These are phyloP conservation scores for Antarctomyces pellizariae DNA, from an alignment of 495 filamentous ascomycete genomes.

Conservation along the genomic window DNA sequence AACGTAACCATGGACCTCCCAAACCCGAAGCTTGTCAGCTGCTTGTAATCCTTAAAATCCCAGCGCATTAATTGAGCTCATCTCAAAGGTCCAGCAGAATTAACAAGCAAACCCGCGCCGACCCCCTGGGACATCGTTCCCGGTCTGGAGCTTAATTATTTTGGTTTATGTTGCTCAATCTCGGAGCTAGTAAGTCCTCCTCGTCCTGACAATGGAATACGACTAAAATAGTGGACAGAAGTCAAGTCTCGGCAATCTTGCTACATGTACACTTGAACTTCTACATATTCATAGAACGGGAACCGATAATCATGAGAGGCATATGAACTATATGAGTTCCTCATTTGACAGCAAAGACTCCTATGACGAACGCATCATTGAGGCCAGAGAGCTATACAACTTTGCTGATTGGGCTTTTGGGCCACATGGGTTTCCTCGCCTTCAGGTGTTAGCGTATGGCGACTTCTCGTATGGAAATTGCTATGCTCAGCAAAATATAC, in stretches of 20 bases:
- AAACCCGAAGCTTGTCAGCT: too few relatives aligned
- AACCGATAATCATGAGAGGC: neutral
- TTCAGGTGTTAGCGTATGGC: conserved; percentile 4
- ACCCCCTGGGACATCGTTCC: neutral
- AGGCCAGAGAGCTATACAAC: neutral
- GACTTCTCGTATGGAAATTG: conserved; percentile 3
- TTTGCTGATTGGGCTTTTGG: conserved; percentile 5
- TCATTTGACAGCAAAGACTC: too few relatives aligned
- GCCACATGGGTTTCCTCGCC: conserved; percentile 2
- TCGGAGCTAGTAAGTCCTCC: conserved; percentile 1
- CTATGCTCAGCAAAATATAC: conserved; percentile 2
- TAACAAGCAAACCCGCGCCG: neutral
- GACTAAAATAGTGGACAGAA: neutral
- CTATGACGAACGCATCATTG: too few relatives aligned
- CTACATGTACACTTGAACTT: neutral
- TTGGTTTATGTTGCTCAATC: conserved; percentile 1
- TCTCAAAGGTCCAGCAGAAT: too few relatives aligned
- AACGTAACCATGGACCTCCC: too few relatives aligned
- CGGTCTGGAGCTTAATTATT: neutral
- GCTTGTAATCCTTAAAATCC: too few relatives aligned
- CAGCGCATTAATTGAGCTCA: too few relatives aligned
- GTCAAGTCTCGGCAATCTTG: conserved; percentile 1
- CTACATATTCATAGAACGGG: neutral
- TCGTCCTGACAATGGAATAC: neutral
- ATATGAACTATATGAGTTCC: too few relatives aligned